Evolutionary conservation across 2,329 filamentous ascomycete species (phyloP), one percentile per base, ranked within the genome.

Genomic region (Aspergillus caelatus): DNA sequence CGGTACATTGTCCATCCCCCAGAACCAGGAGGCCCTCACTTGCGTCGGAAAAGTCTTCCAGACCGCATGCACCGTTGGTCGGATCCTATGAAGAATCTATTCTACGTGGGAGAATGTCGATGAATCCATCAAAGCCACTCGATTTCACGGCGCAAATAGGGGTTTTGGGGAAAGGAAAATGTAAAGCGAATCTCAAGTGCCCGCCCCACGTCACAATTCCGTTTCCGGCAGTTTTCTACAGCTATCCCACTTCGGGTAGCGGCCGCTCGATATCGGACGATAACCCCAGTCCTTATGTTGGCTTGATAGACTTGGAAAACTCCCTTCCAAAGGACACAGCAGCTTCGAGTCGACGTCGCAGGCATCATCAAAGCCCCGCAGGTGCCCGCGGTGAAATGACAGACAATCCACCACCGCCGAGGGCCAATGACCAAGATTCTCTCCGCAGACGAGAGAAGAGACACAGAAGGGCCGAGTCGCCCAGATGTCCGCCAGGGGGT

Each of bases 1-100:
- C 75, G 68, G 82, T 71, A 68, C 81, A 66, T 67, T 73, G 69
- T 34, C 71, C 65, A 34, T 75, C 43, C 64, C 78, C 19, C 74
- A 80, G 34, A 82, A 82, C 26, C 82, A 86, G 19, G 77, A 85
- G 93, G 50, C 89, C 90, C 0, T 97, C 94, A 0, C 82, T 92
- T 53, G 85, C 87, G 19, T 88, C 90, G 0, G 94, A 97, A 53
- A 81, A 84, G 3, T 93, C 92, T 3, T 90, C 92, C 4, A 81
- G 95, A 32, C 91, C 94, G 62, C 93, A 96, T 77, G 94, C 94
- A 10, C 94, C 94, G 4, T 96, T 99, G 91, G 94, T 98, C 2
- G 95, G 95, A 2, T 97, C 94, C 1, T 99, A 97, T 70, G 95
- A 99, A 78, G 95, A 99, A 79, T 97, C 93, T 32, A 97, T 99